Evolutionary conservation across 225 moss, liverwort and hornwort genomes (phyloP).

Genomic region (Lunularia cruciata): DNA sequence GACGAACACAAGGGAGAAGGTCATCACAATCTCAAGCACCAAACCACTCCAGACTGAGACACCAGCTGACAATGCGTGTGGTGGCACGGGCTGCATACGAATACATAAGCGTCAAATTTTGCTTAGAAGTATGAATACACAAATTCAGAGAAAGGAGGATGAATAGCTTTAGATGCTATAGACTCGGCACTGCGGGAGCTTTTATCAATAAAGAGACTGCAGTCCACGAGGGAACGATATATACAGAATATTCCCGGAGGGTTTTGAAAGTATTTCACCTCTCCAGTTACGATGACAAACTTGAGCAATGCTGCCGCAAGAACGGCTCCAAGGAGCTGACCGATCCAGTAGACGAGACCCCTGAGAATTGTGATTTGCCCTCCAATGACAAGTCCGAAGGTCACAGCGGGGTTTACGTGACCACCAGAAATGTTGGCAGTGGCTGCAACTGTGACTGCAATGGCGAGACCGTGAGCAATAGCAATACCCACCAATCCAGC

Average conservation of each 20-base stretch:
- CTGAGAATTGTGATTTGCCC: constrained; percentile 74
- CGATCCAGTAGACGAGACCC: constrained; percentile 68
- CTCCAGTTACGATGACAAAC: constrained; percentile 15
- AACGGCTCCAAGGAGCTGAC: constrained; percentile 52
- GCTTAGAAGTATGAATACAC: too few relatives aligned
- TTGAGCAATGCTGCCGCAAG: constrained; percentile 22
- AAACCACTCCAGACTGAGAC: neutral
- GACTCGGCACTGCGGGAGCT: too few relatives aligned
- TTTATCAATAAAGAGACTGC: too few relatives aligned
- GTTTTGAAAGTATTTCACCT: too few relatives aligned
- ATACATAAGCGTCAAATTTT: too few relatives aligned
- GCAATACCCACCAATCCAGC: constrained; percentile 59
- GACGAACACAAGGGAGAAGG: constrained; percentile 17
- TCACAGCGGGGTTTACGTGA: constrained; percentile 73
- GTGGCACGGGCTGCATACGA: constrained; percentile 6
- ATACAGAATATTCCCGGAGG: too few relatives aligned
- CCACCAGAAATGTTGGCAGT: constrained; percentile 75
- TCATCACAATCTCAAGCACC: constrained; percentile 14
- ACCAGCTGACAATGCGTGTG: constrained; percentile 8
- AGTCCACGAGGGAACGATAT: too few relatives aligned
- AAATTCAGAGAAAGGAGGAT: too few relatives aligned
- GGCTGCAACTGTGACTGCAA: constrained; percentile 53
- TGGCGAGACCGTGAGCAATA: constrained; percentile 53
- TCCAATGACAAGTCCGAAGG: constrained; percentile 57
- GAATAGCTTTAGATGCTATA: too few relatives aligned